A percentile compares a stretch with the other conserved stretches of the same genome.
These are phyloP conservation scores for Blastocystis sp. DNA, from an alignment of 352 stramenopile genomes.

Conservation along the genomic window DNA sequence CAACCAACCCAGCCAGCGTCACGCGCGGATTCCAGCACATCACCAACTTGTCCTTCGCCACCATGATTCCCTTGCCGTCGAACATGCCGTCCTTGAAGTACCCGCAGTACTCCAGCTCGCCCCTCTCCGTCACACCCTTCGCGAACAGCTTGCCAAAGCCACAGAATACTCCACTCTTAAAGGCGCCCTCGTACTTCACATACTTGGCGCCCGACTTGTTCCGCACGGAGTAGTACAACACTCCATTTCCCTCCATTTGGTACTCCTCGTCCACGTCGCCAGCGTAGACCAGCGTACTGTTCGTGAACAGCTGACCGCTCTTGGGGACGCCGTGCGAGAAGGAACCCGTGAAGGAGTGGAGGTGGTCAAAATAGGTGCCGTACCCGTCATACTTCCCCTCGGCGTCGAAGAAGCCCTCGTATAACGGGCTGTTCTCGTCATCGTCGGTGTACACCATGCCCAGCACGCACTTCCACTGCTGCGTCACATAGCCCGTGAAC, in stretches of 20 bases:
- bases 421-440: not conserved
- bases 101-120: constrained; percentile 21
- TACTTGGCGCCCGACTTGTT: not conserved
- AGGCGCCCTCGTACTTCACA: not conserved
- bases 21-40: too few relatives aligned
- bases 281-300: not conserved
- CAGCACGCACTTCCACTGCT: too few relatives aligned
- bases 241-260: constrained; percentile 23
- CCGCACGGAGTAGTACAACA: not conserved
- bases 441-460: not conserved
- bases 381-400: not conserved
- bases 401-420: not conserved
- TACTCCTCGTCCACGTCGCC: constrained; percentile 20
- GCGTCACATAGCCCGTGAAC: constrained; percentile 1
- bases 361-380: not conserved
- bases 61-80: not conserved
- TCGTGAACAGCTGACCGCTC: not conserved
- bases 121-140: not conserved
- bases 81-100: constrained; percentile 23
- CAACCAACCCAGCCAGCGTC: too few relatives aligned
- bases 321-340: constrained; percentile 15
- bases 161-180: not conserved
- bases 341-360: not conserved
- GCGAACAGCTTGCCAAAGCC: constrained; percentile 21
- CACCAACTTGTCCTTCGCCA: not conserved